These are phyloP conservation scores for Aspergillus kassunensis DNA, from an alignment of 495 filamentous ascomycete species.

Conservation along the genomic window DNA sequence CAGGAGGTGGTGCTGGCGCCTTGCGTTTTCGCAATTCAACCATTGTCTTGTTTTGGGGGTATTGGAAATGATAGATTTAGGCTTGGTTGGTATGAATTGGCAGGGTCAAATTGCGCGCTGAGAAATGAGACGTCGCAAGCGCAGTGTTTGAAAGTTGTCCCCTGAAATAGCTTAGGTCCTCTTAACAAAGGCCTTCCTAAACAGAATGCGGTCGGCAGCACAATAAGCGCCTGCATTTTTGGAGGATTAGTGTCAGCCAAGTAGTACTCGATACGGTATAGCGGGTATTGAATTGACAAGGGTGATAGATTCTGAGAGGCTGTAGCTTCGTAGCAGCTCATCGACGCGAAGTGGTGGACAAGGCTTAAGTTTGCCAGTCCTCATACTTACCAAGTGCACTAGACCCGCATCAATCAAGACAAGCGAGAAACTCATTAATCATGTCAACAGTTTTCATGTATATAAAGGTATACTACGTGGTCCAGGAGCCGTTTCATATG, in stretches of 20 bases:
- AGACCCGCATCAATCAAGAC: too few species aligned
- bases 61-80: too few species aligned
- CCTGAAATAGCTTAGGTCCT: neutral
- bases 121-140: neutral
- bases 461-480: too few species aligned
- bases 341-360: neutral
- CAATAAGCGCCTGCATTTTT: neutral
- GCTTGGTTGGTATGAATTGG: too few species aligned
- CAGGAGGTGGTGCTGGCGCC: slow-evolving; percentile 51
- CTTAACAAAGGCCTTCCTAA: neutral
- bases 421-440: too few species aligned
- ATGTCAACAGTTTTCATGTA: too few species aligned
- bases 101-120: neutral
- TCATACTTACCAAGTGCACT: too few species aligned
- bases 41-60: slow-evolving; percentile 37
- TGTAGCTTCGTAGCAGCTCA: neutral
- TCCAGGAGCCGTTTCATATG: too few species aligned
- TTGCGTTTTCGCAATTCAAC: slow-evolving; percentile 75
- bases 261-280: slow-evolving; percentile 3
- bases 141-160: neutral
- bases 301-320: neutral
- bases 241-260: neutral
- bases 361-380: slow-evolving; percentile 41
- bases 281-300: neutral
- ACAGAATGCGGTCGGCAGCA: neutral